Base-by-base conservation (phyloP, 1,284 basidiomycete genomes). In the Hypsizygus ulmarius region DNA sequence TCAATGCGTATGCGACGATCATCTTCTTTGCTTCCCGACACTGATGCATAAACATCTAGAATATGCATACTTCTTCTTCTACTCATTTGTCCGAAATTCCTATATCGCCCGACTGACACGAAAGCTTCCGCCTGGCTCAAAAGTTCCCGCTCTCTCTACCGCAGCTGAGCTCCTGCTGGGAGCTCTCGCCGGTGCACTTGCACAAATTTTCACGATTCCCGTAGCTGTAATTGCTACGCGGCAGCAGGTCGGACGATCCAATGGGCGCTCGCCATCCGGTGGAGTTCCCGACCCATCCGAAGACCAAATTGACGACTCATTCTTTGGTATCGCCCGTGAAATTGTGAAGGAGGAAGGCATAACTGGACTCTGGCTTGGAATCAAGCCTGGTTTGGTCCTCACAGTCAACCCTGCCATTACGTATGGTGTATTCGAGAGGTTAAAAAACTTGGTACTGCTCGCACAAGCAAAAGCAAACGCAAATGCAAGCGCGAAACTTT, bases 31-130 rank as follows among this genome's bases (percentile, higher is more conserved):
- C 16, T 28, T 42, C 19, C 5, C 14, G 15, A 18, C 21, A 8
- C 35, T 45, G 8, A 48, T 21, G 11, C 52, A 4, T 18, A 3
- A 40, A 33, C n/a, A 3, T 16, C 5, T 65, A 97, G 96, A 97
- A 81, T 97, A 96, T 64, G 95, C 97, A 15, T 99, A 99, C 74
- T 99, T 99, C 77, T 98, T 97, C 79, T 98, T 97, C 77, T 98
- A 98, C 70, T 90, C 93, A 19, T 78, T 93, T 64, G 90, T 98
- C 21, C 82, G 93, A 55, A 83, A 78, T 16, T 78, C 90, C 5
- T 95, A 95, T 68, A 81, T 87, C 58, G 83, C 81, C 60, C 82
- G 92, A 21, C 64, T 87, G 29, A 68, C 74, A 3, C 68, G 75
- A 14, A 79, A 74, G 45, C 71, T 81, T 1, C 77, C 83, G 0